phyloP scores from a whole-genome alignment of 2,329 filamentous ascomycete genomes.

The Teratosphaeria pseudoeucalypti region DNA sequence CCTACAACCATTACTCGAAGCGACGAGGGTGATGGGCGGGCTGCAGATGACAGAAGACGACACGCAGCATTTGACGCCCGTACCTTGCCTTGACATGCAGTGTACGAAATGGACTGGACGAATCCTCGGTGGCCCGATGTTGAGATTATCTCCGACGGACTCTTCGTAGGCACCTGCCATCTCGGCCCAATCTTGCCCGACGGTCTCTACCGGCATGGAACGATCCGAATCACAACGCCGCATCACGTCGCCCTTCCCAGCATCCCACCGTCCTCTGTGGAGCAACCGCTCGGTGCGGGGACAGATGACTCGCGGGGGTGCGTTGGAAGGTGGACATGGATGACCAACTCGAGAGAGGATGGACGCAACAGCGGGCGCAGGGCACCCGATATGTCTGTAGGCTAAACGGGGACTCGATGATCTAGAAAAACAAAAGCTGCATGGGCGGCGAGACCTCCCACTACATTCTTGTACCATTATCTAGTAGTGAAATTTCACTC shows the following conservation, averaged over 20 bases:
- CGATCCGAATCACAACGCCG: background rate
- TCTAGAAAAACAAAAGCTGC: background rate
- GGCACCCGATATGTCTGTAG: background rate
- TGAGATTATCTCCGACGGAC: background rate
- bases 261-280: background rate
- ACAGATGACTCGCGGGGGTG: background rate
- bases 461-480: background rate
- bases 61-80: background rate
- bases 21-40: slow-evolving; percentile 10
- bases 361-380: background rate
- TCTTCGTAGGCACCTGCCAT: background rate
- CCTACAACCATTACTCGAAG: slow-evolving; percentile 7
- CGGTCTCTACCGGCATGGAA: background rate
- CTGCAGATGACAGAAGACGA: background rate
- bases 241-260: background rate
- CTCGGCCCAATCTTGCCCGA: background rate
- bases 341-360: background rate
- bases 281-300: background rate
- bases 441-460: background rate
- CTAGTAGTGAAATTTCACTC: background rate
- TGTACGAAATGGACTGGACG: background rate
- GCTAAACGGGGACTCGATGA: background rate
- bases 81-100: background rate
- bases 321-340: background rate
- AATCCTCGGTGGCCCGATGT: background rate